phyloP scores from a whole-genome alignment of 371 early-diverging fungal species.

The Umbelopsis sp. region DNA sequence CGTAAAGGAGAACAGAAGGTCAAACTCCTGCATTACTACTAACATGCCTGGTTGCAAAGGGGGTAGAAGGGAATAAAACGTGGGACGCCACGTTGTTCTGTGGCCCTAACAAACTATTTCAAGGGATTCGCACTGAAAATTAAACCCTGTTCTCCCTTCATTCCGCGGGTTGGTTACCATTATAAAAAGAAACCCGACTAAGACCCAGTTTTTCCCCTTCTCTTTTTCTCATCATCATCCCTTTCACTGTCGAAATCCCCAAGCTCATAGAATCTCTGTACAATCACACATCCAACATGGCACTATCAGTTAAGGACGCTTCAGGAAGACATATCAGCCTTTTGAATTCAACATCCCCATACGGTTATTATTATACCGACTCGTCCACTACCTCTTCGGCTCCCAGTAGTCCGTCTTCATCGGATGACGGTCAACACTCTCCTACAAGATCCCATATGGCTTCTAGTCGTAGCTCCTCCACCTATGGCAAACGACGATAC shows the following conservation, averaged over 20 bases:
- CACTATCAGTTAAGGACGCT: constrained; percentile 28
- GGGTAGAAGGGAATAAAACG: not conserved
- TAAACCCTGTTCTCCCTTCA: constrained; percentile 8
- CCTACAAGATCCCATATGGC: constrained; percentile 15
- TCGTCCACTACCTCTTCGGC: constrained; percentile 9
- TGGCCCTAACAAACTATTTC: constrained; percentile 9
- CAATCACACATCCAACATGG: not conserved
- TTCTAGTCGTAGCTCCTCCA: constrained; percentile 7
- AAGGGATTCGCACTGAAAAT: constrained; percentile 13
- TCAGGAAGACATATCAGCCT: constrained; percentile 28
- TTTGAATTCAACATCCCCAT: constrained; percentile 24
- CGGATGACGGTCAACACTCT: constrained; percentile 21
- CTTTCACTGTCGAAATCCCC: constrained; percentile 9
- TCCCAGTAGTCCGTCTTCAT: constrained; percentile 18
- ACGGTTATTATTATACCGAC: constrained; percentile 9
- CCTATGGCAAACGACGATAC: constrained; percentile 47
- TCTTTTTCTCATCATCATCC: not conserved
- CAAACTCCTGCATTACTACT: constrained; percentile 12
- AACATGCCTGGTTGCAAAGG: constrained; percentile 3
- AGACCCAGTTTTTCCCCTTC: constrained; percentile 1
- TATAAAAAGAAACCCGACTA: constrained; percentile 17
- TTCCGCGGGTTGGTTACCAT: constrained; percentile 15
- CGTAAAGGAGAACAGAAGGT: constrained; percentile 16
- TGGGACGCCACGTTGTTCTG: constrained; percentile 15
- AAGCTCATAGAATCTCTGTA: not conserved